A percentile compares a stretch with the other conserved stretches of the same genome.
phyloP scores from a whole-genome alignment of 163 green algal species.

The Scenedesmus sp. region DNA sequence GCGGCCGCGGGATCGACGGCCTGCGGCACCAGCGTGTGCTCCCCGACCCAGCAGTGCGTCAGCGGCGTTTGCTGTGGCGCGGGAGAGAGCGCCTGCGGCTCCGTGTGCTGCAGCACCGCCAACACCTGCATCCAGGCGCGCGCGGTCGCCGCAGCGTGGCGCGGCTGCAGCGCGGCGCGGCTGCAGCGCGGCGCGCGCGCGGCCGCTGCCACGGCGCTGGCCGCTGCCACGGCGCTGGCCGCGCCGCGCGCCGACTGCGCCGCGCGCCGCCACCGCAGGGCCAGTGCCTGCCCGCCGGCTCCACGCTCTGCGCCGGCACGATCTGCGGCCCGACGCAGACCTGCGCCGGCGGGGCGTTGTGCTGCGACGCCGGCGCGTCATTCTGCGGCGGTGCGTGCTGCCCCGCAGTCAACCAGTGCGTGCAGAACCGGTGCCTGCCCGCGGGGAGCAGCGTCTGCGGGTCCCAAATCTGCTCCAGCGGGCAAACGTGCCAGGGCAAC shows the following conservation, averaged over 20 bases:
- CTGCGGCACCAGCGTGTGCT: background rate
- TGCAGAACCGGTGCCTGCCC: slow-evolving; percentile 3
- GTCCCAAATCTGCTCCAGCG: background rate
- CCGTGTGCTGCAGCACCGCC: slow-evolving; percentile 1
- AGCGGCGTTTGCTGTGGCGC: background rate
- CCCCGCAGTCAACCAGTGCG: slow-evolving; percentile 1
- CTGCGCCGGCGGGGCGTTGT: slow-evolving; percentile 17
- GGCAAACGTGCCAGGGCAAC: slow-evolving; percentile 38
- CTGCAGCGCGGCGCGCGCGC: no score
- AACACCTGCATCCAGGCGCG: slow-evolving; percentile 23
- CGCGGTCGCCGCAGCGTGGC: no score
- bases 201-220: no score
- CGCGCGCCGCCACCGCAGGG: no score
- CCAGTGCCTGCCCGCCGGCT: slow-evolving; percentile 16
- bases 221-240: no score
- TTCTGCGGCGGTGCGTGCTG: slow-evolving; percentile 23
- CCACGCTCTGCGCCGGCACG: slow-evolving; percentile 15
- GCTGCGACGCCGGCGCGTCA: slow-evolving; percentile 24
- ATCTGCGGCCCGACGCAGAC: slow-evolving; percentile 9
- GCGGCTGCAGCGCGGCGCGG: no score
- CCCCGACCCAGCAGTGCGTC: background rate
- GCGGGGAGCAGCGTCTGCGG: slow-evolving; percentile 18
- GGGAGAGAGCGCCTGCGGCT: slow-evolving; percentile 18
- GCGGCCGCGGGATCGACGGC: slow-evolving; percentile 2
- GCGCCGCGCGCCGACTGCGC: no score